Evolutionary conservation across 306 rosid genomes (phyloP), one percentile per base, ranked within the genome.

Genomic region (Prunus mongolica): DNA sequence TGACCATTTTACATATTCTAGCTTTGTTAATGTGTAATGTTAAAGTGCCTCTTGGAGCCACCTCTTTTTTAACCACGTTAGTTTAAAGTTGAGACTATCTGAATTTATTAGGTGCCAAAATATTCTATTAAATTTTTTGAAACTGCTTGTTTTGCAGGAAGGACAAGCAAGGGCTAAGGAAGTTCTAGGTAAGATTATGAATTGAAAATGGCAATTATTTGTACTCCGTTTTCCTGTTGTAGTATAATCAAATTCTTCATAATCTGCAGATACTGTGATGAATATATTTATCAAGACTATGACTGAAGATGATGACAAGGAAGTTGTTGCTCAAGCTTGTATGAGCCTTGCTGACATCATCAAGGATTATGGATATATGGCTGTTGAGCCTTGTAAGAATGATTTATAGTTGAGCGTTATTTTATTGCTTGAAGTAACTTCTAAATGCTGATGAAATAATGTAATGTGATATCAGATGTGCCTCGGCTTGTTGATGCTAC

Each of bases 221-320:
- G 24, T 67, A 51, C 63, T 55, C 58, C 38, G 34, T 32, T 78
- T 56, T 28, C 41, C 63, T 20, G 75, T 77, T 28, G 24, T 44
- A 69, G 65, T 73, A 30, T 69, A 61, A 22, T 49, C 24, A 58
- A 41, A 73, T 61, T 28, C 54, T 47, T 65, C 79, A 32, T 67
- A 73, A 56, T 71, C 50, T 81, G 57, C 93, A 96, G 99, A 92
- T 80, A 81, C 88, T 19, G 90, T 93, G 86, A 89, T 96, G 96
- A 82, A 68, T 76, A 88, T 87, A 65, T 90, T 79, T 88, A 82
- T 96, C 80, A 96, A 96, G 89, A 81, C 93, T 69, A 87, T 96
- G 99, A 86, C 81, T 69, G 97, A 96, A 74, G 99, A 96, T 81
- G 96, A 92, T 73, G 97, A 92, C 88, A 92, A 96, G 85, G 99